Evolutionary conservation across 1,284 basidiomycete species (phyloP), one percentile per base, ranked within the genome.

Genomic region (Ganoderma multipileum): DNA sequence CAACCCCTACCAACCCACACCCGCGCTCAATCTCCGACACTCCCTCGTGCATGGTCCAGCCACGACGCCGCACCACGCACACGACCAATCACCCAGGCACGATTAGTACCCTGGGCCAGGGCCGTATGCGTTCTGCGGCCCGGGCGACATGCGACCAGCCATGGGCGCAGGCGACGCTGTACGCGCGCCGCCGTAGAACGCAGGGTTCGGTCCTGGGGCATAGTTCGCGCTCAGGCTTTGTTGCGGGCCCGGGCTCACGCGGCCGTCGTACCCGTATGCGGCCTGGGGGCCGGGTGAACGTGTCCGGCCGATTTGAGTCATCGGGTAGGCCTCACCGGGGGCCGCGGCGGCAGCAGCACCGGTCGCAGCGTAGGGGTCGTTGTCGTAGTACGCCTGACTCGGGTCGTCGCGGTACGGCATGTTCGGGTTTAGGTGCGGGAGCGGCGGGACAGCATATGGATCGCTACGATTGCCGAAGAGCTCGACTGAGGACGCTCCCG

Each of bases 381-480:
- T 62, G 67, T 77, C 92, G 75, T 94, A 94, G 78, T 87, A 92
- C 3, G 77, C 83, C 78, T 80, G 76, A 55, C 74, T 79, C 1
- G 92, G 91, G 70, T 94, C 91, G 74, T 94, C 92, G 68, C 79
- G 85, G 77, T 94, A 94, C 0, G 91, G 90, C 74, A 76, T 75
- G 75, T 86, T 91, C 16, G 92, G 92, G 78, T 94, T 92, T 57
- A 92, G 80, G 71, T 93, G 91, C 11, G 92, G 92, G n/a, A 94
- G 83, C n/a, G 92, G 92, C 5, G 92, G 92, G 1, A 94, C 89
- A 16, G 92, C 91, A 78, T 94, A 94, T 3, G 93, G 92, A 74
- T 94, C 92, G 36, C 75, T 74, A 30, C 75, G 75, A 26, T 79
- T 79, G 23, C 76, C 69, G 61, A 76, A 78, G 52, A 84, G 80